Evolutionary conservation across 2,329 filamentous ascomycete genomes (phyloP).

Genomic region (Pseudocercospora ulei): DNA sequence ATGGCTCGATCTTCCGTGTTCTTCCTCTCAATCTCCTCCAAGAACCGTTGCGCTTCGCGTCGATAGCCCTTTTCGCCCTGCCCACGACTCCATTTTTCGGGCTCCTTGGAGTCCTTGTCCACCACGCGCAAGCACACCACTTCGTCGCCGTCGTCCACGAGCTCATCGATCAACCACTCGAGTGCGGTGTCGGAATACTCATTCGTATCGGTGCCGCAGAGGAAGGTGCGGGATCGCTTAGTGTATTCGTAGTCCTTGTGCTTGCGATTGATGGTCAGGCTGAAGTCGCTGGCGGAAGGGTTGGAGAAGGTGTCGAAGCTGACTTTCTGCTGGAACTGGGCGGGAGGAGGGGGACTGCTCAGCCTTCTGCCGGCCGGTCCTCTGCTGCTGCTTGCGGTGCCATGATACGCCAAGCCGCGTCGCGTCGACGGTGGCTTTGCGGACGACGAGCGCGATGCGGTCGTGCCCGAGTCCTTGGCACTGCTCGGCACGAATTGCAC

Average conservation of each 20-base stretch:
- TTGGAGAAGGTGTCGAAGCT: constrained; percentile 66
- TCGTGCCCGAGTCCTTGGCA: constrained; percentile 17
- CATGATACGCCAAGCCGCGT: constrained; percentile 10
- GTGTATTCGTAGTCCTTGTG: constrained; percentile 77
- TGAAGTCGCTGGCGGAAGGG: constrained; percentile 58
- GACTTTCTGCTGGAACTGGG: constrained; percentile 56
- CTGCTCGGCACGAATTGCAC: constrained; percentile 35
- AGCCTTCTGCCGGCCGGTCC: constrained; percentile 22
- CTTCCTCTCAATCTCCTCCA: constrained; percentile 67
- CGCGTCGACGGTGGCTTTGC: constrained; percentile 26
- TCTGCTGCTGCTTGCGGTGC: constrained; percentile 13
- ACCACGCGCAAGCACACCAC: constrained; percentile 82
- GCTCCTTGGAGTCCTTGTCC: constrained; percentile 67
- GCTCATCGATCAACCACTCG: constrained; percentile 82
- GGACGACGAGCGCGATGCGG: constrained; percentile 27
- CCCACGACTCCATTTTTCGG: constrained; percentile 34
- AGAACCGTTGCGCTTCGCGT: constrained; percentile 61
- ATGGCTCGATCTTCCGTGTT: constrained; percentile 76
- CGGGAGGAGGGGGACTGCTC: constrained; percentile 32
- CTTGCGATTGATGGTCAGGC: constrained; percentile 72
- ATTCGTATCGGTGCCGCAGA: constrained; percentile 84
- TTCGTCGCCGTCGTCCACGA: constrained; percentile 88
- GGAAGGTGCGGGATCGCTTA: constrained; percentile 73
- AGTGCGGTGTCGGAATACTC: constrained; percentile 86
- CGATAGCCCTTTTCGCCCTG: constrained; percentile 54